phyloP scores from a whole-genome alignment of 495 filamentous ascomycete genomes.

The Echria macrotheca region DNA sequence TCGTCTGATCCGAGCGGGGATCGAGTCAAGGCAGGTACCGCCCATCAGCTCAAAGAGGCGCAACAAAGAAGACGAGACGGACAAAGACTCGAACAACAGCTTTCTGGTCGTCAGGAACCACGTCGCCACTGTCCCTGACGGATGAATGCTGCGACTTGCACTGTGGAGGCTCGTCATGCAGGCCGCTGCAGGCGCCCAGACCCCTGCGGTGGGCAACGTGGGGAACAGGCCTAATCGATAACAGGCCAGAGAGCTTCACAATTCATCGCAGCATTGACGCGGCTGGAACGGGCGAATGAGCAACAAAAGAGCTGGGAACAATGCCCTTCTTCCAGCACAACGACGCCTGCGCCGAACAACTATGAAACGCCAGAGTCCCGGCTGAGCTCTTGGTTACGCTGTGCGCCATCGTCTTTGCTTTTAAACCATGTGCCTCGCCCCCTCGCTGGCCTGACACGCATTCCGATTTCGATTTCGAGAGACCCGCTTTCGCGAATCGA shows the following conservation, averaged over 20 bases:
- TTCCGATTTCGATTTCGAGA: no score
- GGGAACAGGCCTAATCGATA: conserved; percentile 12
- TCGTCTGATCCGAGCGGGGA: no score
- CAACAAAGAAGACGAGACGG: no score
- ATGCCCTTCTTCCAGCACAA: conserved; percentile 18
- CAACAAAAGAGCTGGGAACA: conserved; percentile 13
- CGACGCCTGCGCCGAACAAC: conserved; percentile 10
- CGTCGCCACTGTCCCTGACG: no score
- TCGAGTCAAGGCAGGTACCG: no score
- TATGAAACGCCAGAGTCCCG: conserved; percentile 23
- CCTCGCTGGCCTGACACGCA: not conserved
- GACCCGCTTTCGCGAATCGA: no score
- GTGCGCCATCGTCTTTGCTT: not conserved
- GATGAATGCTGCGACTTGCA: no score
- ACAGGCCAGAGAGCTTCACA: conserved; percentile 14
- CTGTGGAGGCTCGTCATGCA: not conserved
- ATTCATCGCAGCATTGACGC: conserved; percentile 6
- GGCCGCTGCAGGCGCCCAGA: not conserved
- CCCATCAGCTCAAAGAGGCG: no score
- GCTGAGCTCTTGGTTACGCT: conserved; percentile 13
- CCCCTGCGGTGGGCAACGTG: not conserved
- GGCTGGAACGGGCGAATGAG: conserved; percentile 4
- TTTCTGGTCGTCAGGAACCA: no score
- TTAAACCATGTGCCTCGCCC: not conserved
- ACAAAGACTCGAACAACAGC: no score